phyloP scores from a whole-genome alignment of 2,329 filamentous ascomycete genomes.

The Ophiostoma ulmi region DNA sequence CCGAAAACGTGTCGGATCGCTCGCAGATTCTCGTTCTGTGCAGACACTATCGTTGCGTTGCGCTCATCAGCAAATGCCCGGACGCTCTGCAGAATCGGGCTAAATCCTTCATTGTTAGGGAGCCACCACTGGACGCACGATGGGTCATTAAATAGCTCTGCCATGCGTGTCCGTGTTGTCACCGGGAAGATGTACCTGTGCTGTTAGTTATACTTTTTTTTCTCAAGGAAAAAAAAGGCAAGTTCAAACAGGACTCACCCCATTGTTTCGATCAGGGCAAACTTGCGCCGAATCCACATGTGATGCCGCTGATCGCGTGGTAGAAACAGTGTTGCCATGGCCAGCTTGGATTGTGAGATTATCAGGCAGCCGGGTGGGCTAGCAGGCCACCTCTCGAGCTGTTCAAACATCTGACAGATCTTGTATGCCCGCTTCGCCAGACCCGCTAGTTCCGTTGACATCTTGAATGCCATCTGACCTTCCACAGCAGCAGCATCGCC shows the following conservation, averaged over 20 bases:
- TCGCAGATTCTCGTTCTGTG: constrained; percentile 60
- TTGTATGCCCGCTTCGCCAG: constrained; percentile 56
- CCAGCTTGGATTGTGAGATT: constrained; percentile 68
- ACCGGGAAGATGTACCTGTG: constrained; percentile 67
- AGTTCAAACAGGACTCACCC: constrained; percentile 23
- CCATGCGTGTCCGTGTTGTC: constrained; percentile 68
- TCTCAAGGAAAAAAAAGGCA: constrained; percentile 10
- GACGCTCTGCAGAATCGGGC: constrained; percentile 67
- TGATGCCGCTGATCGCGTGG: constrained; percentile 66
- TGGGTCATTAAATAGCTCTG: constrained; percentile 66
- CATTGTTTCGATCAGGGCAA: constrained; percentile 64
- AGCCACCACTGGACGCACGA: constrained; percentile 83
- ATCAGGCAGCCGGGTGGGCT: constrained; percentile 66
- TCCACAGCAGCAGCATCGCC: background rate
- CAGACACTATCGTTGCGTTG: constrained; percentile 54
- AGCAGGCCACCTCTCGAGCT: constrained; percentile 65
- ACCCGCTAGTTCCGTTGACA: constrained; percentile 43
- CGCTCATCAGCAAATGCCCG: constrained; percentile 77
- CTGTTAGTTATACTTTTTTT: constrained; percentile 1
- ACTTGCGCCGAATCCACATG: constrained; percentile 74
- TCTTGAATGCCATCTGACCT: background rate
- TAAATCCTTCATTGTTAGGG: constrained; percentile 71
- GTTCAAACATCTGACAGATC: constrained; percentile 74
- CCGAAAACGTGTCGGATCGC: constrained; percentile 72
- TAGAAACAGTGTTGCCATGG: constrained; percentile 73